Evolutionary conservation across 768 basidiomycete species (phyloP), one percentile per base, ranked within the genome.

Genomic region (Agaricus bisporus): DNA sequence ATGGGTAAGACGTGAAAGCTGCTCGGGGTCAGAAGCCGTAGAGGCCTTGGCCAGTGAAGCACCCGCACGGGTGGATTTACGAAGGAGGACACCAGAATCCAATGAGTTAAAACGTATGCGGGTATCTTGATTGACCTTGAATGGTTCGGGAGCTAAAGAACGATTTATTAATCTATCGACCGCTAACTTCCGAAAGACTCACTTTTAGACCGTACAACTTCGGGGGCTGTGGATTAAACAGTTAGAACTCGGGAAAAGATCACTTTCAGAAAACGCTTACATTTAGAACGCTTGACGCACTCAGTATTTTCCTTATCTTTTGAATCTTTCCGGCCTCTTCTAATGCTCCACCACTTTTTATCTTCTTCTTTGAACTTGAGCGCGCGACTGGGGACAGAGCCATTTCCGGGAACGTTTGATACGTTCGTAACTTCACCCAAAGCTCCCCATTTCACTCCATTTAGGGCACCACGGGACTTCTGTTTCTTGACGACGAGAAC

Each of bases 281-380:
- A 70, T 64, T 78, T 78, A 6, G 70, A 66, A 46, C 73, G 70
- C 29, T 66, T 60, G 62, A 71, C 4, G 22, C 22, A 22, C 22
- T 22, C 22, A 1, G 1, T 71, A 25, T 70, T 67, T 48, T 72
- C 70, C 32, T 72, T 72, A 57, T 83, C 83, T 64, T 88, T 87
- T 15, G 80, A 82, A 52, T 87, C 88, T 63, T 83, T 89, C 59
- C 85, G 69, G 9, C 86, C 86, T 12, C 86, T 70, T 5, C 86
- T 83, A 55, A 91, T 83, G 57, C 79, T 91, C 90, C 88, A 91
- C 88, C 88, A 91, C 66, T 83, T 86, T 61, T 69, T 64, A 39
- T 67, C 67, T 29, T 69, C 68, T 1, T 48, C 57, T 60, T 72
- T 71, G 59, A 60, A 66, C 63, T 70, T 76, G 63, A 66, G 66